These are phyloP conservation scores for Anethum foeniculum DNA, from an alignment of 140 eudicot genomes.

Conservation along the genomic window DNA sequence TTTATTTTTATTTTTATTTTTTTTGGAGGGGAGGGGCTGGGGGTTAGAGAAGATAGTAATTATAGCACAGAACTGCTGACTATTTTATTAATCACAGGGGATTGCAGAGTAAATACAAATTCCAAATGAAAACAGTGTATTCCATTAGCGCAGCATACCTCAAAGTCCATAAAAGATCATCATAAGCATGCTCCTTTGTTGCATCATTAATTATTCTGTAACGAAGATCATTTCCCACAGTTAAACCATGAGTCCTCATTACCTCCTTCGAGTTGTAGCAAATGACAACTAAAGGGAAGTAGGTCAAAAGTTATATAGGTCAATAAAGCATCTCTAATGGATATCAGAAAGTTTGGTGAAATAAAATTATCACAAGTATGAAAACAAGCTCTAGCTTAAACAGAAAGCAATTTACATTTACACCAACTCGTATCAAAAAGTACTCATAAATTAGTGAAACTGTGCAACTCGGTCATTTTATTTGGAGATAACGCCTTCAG, in stretches of 20 bases:
- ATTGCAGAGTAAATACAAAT: not conserved
- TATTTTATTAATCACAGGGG: not conserved
- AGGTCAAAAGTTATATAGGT: not conserved
- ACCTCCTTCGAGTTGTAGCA: not conserved
- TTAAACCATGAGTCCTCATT: not conserved
- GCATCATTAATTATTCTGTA: slow-evolving; percentile 74
- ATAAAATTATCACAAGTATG: not conserved
- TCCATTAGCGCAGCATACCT: slow-evolving; percentile 40
- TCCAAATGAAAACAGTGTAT: not conserved
- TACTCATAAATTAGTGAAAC: not conserved
- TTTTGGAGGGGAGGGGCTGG: not conserved
- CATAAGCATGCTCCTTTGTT: slow-evolving; percentile 71
- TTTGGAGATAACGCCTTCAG: not conserved
- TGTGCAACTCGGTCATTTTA: not conserved
- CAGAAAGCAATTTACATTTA: not conserved
- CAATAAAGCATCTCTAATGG: not conserved
- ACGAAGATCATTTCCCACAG: slow-evolving; percentile 9
- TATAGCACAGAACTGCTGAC: not conserved
- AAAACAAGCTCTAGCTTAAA: not conserved
- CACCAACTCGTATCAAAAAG: not conserved
- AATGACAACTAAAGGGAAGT: not conserved
- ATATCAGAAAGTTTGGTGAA: not conserved
- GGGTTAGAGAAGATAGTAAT: not conserved
- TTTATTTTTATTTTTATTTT: too few relatives aligned
- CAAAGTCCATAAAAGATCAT: slow-evolving; percentile 83